Evolutionary conservation across 257 asterid genomes (phyloP).

Genomic region (Ligustrum vulgare): DNA sequence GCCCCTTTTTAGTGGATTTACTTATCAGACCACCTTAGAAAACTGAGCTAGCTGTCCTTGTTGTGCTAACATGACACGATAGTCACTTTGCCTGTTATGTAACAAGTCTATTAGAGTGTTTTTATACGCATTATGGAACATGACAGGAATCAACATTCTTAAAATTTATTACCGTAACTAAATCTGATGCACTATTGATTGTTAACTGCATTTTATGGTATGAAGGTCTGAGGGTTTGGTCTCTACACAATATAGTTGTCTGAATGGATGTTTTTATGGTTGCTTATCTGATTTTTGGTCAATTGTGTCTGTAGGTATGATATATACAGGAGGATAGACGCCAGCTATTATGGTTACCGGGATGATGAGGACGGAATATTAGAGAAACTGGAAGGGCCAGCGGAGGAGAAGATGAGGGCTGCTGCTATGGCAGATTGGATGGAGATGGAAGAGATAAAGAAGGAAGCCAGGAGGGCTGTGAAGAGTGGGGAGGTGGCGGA

Average conservation of each 20-base stretch:
- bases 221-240: neutral
- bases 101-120: neutral
- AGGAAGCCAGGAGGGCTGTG: constrained; percentile 83
- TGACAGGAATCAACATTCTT: neutral
- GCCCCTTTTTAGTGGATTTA: neutral
- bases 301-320: constrained; percentile 62
- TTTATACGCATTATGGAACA: neutral
- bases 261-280: neutral
- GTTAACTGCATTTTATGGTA: neutral
- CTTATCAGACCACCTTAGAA: neutral
- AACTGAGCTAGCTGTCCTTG: neutral
- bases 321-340: constrained; percentile 89
- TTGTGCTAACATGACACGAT: neutral
- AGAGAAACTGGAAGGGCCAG: constrained; percentile 77
- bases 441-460: constrained; percentile 79
- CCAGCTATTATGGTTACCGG: constrained; percentile 91
- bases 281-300: constrained; percentile 17
- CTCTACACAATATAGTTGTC: neutral
- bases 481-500: constrained; percentile 92
- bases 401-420: constrained; percentile 72
- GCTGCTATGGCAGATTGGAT: constrained; percentile 73
- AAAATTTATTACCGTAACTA: neutral
- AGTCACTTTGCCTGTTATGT: neutral
- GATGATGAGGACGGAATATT: constrained; percentile 96
- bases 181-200: neutral